Evolutionary conservation across 495 filamentous ascomycete species (phyloP).

Genomic region (Chaetomium tenue): DNA sequence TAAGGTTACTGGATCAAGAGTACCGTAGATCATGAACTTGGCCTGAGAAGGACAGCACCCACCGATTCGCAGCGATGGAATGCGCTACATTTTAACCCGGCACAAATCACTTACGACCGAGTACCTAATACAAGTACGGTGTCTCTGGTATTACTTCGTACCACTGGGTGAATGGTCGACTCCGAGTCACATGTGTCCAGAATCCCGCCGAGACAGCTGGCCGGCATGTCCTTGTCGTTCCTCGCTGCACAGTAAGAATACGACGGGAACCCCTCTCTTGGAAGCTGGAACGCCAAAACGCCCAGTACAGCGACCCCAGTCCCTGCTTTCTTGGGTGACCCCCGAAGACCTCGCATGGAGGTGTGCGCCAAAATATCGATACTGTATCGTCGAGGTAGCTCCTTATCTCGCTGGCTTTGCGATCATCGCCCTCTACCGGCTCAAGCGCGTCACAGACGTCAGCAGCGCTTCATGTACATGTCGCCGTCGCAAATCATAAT

Average conservation of each 20-base stretch:
- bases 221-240: conserved; percentile 1
- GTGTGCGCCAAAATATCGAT: not conserved
- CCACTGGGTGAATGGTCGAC: not conserved
- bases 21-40: not conserved
- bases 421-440: not conserved
- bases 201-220: conserved; percentile 1
- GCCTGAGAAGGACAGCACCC: not conserved
- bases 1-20: not conserved
- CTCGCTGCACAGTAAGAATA: not conserved
- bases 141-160: not conserved
- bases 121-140: too few species aligned
- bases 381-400: conserved; percentile 5
- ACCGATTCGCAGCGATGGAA: not conserved
- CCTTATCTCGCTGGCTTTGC: not conserved
- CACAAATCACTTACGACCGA: not conserved
- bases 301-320: not conserved
- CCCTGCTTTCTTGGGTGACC: not conserved
- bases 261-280: not conserved
- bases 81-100: not conserved
- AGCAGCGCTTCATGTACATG: not conserved
- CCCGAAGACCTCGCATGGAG: conserved; percentile 3
- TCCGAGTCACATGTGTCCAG: conserved; percentile 3
- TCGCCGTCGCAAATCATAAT: not conserved
- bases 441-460: not conserved
- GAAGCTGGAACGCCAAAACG: not conserved